These are phyloP conservation scores for Podospora tetraspora DNA, from an alignment of 495 filamentous ascomycete genomes.

Conservation along the genomic window DNA sequence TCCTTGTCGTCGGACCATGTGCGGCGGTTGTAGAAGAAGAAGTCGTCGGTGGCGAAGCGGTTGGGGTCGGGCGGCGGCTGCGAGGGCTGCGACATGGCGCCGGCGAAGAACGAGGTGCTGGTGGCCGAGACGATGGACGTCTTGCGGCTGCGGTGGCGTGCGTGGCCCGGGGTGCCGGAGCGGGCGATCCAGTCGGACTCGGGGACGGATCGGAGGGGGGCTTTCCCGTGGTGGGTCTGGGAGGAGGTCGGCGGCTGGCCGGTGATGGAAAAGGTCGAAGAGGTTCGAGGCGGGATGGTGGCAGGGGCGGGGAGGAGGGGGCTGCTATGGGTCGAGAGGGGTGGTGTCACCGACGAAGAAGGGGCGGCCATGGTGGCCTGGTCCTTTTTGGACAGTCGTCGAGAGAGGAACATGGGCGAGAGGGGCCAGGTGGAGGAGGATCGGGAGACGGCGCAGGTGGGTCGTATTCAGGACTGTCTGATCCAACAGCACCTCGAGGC, in stretches of 20 bases:
- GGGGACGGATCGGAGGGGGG: slow-evolving; percentile 50
- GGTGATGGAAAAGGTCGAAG: slow-evolving; percentile 45
- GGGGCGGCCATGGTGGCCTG: slow-evolving; percentile 26
- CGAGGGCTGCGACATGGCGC: slow-evolving; percentile 31
- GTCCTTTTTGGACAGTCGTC: slow-evolving; percentile 22
- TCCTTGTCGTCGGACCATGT: slow-evolving; percentile 70
- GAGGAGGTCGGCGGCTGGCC: slow-evolving; percentile 13
- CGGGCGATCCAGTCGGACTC: slow-evolving; percentile 51
- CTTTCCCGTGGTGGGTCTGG: slow-evolving; percentile 33
- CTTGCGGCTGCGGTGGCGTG: slow-evolving; percentile 34
- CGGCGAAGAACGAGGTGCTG: slow-evolving; percentile 26
- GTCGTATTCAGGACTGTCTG: not conserved
- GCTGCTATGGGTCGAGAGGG: slow-evolving; percentile 17
- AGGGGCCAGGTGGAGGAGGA: not conserved
- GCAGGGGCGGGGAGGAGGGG: slow-evolving; percentile 54
- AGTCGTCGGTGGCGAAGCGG: slow-evolving; percentile 45
- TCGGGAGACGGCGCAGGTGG: not conserved
- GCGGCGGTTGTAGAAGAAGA: slow-evolving; percentile 33
- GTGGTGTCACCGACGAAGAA: slow-evolving; percentile 14
- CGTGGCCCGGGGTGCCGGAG: slow-evolving; percentile 17
- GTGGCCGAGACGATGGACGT: slow-evolving; percentile 24
- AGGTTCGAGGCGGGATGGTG: slow-evolving; percentile 67
- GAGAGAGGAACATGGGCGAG: slow-evolving; percentile 23
- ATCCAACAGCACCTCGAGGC: not conserved
- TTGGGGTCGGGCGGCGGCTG: slow-evolving; percentile 37